Evolutionary conservation across 1,284 basidiomycete genomes (phyloP), one percentile per base, ranked within the genome.

Genomic region (Tilletia setariae): DNA sequence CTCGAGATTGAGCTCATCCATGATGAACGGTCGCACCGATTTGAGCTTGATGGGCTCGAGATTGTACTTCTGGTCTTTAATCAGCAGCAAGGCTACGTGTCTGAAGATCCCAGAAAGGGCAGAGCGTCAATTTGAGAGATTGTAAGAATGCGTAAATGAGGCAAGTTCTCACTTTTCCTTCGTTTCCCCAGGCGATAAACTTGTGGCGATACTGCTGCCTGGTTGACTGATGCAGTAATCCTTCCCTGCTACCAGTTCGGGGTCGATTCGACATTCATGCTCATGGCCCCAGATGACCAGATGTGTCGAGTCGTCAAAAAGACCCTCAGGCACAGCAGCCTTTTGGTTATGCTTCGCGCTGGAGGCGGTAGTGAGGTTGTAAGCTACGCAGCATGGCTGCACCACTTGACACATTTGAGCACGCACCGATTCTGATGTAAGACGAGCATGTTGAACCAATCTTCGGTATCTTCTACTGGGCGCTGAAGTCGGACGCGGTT

Each of bases 201-300:
- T 93, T 0, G 95, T 99, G 0, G 95, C 96, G 2, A 99, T 89
- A 0, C 91, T 93, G 7, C 92, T 95, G 1, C 96, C 96, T 1
- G 96, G 96, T 82, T 99, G 96, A 0, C 90, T 88, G 79, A 99
- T 94, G 76, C 88, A 89, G 84, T 99, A 98, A 3, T 87, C 86
- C 83, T 96, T 95, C 8, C 92, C 94, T 3, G 91, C 89, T 4
- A 99, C 94, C 1, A 89, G 86, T 79, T 97, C 92, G 0, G 95
- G 95, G 1, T 88, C 85, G 70, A 98, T 93, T 30, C 93, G 88
- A 81, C 94, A 97, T 83, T 98, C 95, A 81, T 99, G 96, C 83
- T 99, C 96, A 81, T 99, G 96, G 1, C 96, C 95, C 95, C 95
- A 98, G 0, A 98, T 86, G 8, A 99, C 92, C 3, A 98, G 86